These are phyloP conservation scores for Plasmodium knowlesi DNA, from an alignment of 169 alveolate genomes.

Conservation along the genomic window DNA sequence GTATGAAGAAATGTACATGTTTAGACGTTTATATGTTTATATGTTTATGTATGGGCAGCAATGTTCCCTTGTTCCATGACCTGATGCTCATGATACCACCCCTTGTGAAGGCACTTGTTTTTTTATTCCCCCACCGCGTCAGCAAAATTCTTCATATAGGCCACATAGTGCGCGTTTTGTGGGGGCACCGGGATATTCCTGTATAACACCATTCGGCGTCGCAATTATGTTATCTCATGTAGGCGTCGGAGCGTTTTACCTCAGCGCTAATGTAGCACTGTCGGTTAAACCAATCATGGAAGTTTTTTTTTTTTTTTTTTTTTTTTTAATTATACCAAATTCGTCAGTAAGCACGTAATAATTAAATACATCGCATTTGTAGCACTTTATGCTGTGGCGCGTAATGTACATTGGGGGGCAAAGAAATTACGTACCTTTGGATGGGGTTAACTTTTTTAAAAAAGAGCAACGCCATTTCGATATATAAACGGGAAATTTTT, in stretches of 20 bases:
- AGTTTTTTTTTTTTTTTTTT: neutral
- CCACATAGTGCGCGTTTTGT: neutral
- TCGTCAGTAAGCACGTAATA: neutral
- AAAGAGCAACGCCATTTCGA: neutral
- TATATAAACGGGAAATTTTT: neutral
- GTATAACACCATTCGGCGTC: neutral
- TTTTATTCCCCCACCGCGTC: neutral
- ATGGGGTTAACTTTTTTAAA: neutral
- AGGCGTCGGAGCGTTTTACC: neutral
- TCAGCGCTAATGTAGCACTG: neutral
- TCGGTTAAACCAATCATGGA: neutral
- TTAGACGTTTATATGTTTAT: neutral
- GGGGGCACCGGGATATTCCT: neutral
- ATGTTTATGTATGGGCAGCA: neutral
- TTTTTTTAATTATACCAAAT: neutral
- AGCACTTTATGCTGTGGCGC: neutral
- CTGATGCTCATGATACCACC: neutral
- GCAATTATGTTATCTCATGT: neutral
- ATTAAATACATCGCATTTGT: neutral
- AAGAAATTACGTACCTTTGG: neutral
- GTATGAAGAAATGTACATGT: neutral
- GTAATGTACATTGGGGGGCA: neutral
- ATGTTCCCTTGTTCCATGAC: neutral
- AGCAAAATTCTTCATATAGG: neutral
- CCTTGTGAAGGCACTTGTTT: neutral